These are phyloP conservation scores for Platanus orientalis DNA, from an alignment of 164 flowering plant genomes.

Conservation along the genomic window DNA sequence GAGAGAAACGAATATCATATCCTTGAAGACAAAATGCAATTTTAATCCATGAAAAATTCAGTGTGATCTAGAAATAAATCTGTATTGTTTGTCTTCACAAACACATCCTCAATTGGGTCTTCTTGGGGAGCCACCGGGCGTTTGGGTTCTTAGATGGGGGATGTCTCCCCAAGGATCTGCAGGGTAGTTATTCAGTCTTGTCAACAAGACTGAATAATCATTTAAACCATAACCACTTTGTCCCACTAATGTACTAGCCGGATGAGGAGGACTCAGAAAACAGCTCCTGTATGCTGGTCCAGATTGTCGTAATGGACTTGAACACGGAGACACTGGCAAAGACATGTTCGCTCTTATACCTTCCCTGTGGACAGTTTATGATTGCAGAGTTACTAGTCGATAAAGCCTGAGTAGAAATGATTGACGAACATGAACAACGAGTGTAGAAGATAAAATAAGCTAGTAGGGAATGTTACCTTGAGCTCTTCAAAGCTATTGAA, in stretches of 20 bases:
- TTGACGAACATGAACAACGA: background rate
- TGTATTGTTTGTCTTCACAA: background rate
- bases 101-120: background rate
- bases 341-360: constrained; percentile 22
- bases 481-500: constrained; percentile 29
- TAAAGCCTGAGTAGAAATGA: background rate
- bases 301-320: constrained; percentile 31
- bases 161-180: constrained; percentile 15
- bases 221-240: constrained; percentile 16
- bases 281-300: constrained; percentile 47
- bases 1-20: background rate
- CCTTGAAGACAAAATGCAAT: background rate
- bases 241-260: constrained; percentile 32
- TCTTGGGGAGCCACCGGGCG: constrained; percentile 21
- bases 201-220: constrained; percentile 5
- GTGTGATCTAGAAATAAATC: background rate
- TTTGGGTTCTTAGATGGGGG: constrained; percentile 10
- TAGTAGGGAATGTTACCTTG: constrained; percentile 35
- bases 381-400: background rate
- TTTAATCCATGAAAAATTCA: background rate
- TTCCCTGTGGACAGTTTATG: constrained; percentile 16
- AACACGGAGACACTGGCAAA: constrained; percentile 29
- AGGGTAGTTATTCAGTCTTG: constrained; percentile 8
- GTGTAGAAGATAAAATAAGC: background rate
- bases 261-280: constrained; percentile 70